phyloP scores from a whole-genome alignment of 1,139 yeast genomes.

The Scheffersomyces cryptocercus region DNA sequence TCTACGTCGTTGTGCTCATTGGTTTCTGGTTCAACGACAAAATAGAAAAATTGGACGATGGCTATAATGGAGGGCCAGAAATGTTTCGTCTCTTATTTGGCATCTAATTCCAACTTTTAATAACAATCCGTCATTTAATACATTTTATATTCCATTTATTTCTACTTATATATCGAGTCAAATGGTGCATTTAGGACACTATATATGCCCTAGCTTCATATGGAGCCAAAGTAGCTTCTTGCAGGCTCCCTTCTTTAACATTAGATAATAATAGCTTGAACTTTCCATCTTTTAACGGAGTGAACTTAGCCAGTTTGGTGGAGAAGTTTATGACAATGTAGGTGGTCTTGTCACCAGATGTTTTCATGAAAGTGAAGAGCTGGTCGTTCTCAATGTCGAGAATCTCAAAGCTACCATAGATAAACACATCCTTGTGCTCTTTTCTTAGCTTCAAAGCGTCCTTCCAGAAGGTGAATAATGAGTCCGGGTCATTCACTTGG shows the following conservation, averaged over 20 bases:
- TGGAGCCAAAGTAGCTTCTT: conserved; percentile 13
- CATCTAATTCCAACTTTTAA: neutral
- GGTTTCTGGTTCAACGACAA: conserved; percentile 76
- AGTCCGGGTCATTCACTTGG: conserved; percentile 20
- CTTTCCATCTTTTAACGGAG: conserved; percentile 3
- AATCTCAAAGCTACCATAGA: conserved; percentile 19
- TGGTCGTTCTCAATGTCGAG: conserved; percentile 17
- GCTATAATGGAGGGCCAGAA: conserved; percentile 12
- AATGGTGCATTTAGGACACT: conserved; percentile 4
- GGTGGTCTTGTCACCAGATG: conserved; percentile 9
- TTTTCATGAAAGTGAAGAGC: conserved; percentile 15
- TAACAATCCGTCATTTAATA: conserved; percentile 2
- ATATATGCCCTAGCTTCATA: conserved; percentile 19
- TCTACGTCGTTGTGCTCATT: conserved; percentile 71
- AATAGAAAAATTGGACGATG: conserved; percentile 39
- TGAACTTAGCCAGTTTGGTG: conserved; percentile 4
- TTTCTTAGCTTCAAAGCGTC: conserved; percentile 18
- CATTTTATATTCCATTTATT: neutral
- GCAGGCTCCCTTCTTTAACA: conserved; percentile 1
- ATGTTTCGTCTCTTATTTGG: neutral
- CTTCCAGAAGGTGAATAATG: conserved; percentile 21
- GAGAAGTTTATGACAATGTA: conserved; percentile 19
- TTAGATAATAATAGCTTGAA: conserved; percentile 6
- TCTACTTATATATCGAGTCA: neutral
- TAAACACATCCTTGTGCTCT: conserved; percentile 17